Evolutionary conservation across 495 filamentous ascomycete genomes (phyloP), one percentile per base, ranked within the genome.

Genomic region (Penicillium atrosanguineum): DNA sequence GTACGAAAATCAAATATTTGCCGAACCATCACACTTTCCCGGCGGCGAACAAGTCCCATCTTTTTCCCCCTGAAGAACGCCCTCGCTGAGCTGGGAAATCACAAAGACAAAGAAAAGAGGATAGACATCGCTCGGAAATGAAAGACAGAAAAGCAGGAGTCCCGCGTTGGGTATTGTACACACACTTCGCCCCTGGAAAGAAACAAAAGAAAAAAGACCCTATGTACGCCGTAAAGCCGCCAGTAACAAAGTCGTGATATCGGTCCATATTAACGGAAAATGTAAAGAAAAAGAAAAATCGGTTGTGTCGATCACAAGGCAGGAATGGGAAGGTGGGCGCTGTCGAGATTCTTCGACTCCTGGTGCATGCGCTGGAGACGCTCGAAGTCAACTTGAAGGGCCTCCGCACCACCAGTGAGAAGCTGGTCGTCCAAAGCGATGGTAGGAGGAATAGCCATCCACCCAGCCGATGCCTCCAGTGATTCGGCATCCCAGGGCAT

Each of bases 301-400:
- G 6, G 6, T 2, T 16, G 16, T 18, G 28, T 23, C 41, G 26
- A 43, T 64, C 53, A 72, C 41, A 69, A 46, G 34, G 65, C 62
- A 42, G 49, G 53, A 25, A 72, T 68, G 20, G 60, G 57, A 36
- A 70, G 62, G 8, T 50, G 56, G 37, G 53, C 57, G 41, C 61
- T 64, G 40, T 68, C 65, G 26, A 65, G 49, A 43, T 53, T 59
- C 52, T 34, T 34, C 31, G 62, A 52, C 15, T 68, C 61, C 29
- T 65, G 67, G 19, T 62, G 56, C 3, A 72, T 66, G 64, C 66
- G 69, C 23, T 74, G 68, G 14, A 72, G 54, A 14, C 64, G 59
- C 12, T 64, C 58, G 57, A 69, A 73, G 21, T 61, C 56, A 1
- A 59, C 50, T 15, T 15, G 19, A 36, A 56, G 50, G 41, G 48